Base-by-base conservation (phyloP, 495 filamentous ascomycete genomes). In the Penicillium lagena region DNA sequence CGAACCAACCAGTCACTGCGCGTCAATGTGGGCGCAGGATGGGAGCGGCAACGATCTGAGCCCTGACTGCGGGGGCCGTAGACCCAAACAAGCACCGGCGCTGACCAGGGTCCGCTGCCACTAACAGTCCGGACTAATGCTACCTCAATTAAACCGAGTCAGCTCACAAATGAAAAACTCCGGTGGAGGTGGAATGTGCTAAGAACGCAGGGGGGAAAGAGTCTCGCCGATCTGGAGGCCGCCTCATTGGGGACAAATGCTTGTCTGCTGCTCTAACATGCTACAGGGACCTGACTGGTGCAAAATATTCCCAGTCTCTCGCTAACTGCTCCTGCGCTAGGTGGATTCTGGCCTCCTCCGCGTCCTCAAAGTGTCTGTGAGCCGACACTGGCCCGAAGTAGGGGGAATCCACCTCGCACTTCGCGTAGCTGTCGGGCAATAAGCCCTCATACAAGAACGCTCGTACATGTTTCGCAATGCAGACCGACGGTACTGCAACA, bases 401-500 rank as follows among this genome's bases (percentile, higher is more conserved):
- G 10, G 56, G 51, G 2, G 48, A 51, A 45, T 55, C 52, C 27
- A 51, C 35, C 52, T 66, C 58, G 32, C 68, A 75, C 40, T 55
- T 47, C 32, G 52, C 45, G 33, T 67, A 48, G 10, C 37, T 37
- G 1, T 59, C 50, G 0, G 69, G 71, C 35, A 75, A 13, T 22
- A 49, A 61, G 9, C 69, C 69, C 22, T 71, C 55, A 10, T 59
- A 47, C 29, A 73, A 53, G 39, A 61, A 72, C 4, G 42, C 54
- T 5, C 64, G 54, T 7, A 75, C 49, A 41, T 65, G 58, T 12
- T 47, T 54, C 0, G 60, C 60, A 5, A 62, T 22, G 27, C 70
- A 75, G 8, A 60, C 15, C 1, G 71, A 75, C 3, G 63, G 51
- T 10, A 71, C 50, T 5, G 66, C 58, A n/a, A 67, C 31, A 10